phyloP scores from a whole-genome alignment of 768 basidiomycete species.

The Fomitopsis pulvina region DNA sequence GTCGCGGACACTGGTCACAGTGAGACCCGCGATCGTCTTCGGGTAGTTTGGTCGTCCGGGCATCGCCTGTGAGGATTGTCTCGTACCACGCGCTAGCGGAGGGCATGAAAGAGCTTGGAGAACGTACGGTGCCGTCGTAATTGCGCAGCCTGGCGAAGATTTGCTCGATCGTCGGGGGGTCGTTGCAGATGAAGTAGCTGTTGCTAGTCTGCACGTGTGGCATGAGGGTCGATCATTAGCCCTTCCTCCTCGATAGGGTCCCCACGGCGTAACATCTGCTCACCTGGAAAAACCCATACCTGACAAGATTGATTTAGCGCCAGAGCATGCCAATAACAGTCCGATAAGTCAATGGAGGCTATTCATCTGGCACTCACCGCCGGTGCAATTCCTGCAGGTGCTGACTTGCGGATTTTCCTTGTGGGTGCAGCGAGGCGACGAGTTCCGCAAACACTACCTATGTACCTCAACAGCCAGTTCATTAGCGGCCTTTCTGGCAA shows the following conservation, averaged over 20 bases:
- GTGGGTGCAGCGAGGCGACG: conserved; percentile 40
- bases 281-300: conserved; percentile 78
- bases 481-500: not conserved
- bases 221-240: no score
- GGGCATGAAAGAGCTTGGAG: not conserved
- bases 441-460: conserved; percentile 68
- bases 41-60: conserved; percentile 44
- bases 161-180: conserved; percentile 53
- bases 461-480: not conserved
- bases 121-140: conserved; percentile 36
- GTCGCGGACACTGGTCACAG: conserved; percentile 61
- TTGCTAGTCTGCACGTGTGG: conserved; percentile 55
- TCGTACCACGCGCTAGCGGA: conserved; percentile 2
- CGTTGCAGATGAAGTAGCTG: conserved; percentile 73
- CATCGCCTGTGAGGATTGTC: conserved; percentile 8
- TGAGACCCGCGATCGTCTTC: conserved; percentile 48
- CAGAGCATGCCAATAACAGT: no score
- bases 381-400: conserved; percentile 61
- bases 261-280: not conserved
- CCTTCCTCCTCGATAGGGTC: no score
- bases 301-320: no score
- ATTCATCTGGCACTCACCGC: conserved; percentile 32
- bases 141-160: conserved; percentile 67
- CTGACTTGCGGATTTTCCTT: conserved; percentile 46
- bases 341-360: conserved; percentile 3